A percentile compares a stretch with the other conserved stretches of the same genome.
These are phyloP conservation scores for Pilatotrama ljubarskyi DNA, from an alignment of 768 basidiomycete genomes.

Conservation along the genomic window DNA sequence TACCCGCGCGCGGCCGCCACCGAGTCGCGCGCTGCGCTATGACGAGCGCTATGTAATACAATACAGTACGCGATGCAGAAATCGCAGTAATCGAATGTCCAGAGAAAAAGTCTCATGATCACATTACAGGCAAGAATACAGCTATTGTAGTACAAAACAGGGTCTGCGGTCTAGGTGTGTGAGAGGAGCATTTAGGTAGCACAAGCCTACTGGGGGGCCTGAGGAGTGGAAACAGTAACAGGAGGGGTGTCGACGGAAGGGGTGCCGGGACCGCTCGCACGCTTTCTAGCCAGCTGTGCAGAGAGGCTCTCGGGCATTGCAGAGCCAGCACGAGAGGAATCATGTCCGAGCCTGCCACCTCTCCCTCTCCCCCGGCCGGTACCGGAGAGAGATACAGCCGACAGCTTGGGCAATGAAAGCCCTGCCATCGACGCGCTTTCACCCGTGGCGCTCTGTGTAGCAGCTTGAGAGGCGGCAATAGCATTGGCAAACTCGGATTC, in stretches of 20 bases:
- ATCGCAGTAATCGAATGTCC: no score
- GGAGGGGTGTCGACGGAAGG: slow-evolving; percentile 10
- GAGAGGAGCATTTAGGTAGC: not conserved
- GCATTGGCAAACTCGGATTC: slow-evolving; percentile 61
- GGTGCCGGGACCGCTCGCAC: slow-evolving; percentile 16
- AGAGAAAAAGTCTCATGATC: no score
- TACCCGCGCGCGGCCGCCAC: no score
- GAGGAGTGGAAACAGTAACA: slow-evolving; percentile 2
- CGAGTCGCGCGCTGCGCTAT: no score
- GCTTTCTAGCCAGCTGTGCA: slow-evolving; percentile 24
- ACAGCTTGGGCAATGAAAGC: slow-evolving; percentile 24
- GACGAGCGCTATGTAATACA: no score
- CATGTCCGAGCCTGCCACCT: slow-evolving; percentile 12
- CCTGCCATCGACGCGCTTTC: slow-evolving; percentile 17
- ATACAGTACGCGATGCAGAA: no score
- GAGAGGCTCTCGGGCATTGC: slow-evolving; percentile 24
- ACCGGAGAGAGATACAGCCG: slow-evolving; percentile 17
- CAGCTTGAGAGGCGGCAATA: slow-evolving; percentile 21
- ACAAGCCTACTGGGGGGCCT: not conserved
- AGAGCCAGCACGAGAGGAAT: slow-evolving; percentile 29
- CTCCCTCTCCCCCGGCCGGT: slow-evolving; percentile 18
- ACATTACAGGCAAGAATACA: not conserved
- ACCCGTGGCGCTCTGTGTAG: slow-evolving; percentile 14
- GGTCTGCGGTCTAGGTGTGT: not conserved
- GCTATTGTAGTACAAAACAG: not conserved